Evolutionary conservation across 164 flowering plant genomes (phyloP), one percentile per base, ranked within the genome.

Genomic region (Litsea cubeba): DNA sequence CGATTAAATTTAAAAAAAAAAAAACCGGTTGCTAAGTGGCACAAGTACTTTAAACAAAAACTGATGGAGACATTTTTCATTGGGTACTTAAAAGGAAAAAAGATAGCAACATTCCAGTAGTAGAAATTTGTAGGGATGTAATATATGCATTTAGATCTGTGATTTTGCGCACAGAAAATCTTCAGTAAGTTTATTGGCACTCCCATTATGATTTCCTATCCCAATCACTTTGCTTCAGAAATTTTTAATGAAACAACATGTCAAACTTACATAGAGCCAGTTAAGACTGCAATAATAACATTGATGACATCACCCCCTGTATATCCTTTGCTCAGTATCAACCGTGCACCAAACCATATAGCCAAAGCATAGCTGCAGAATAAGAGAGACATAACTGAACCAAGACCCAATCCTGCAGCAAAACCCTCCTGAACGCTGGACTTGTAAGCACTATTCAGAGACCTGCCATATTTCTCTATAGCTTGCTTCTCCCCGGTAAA

Each of bases 401-500:
- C 91, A 62, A 79, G 15, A 10, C 89, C 88, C 3, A 79, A 24
- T 1, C 91, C 91, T 6, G 83, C 26, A 46, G 81, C 78, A 64
- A 84, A 30, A 12, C 88, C 84, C 70, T 86, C 85, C 17, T 78
- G 80, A 12, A 84, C 79, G 5, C 83, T 83, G 57, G 84, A 75
- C 32, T 78, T 77, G 78, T 84, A 85, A 58, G 91, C 88, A 12
- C 68, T 74, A 1, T 25, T 30, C 15, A 88, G 72, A 1, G 82
- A 79, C 73, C 80, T 77, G 72, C 82, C 75, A 35, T 85, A 86
- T 18, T 72, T 78, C 6, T 74, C 73, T 3, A 86, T 79, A 2
- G 89, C 88, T 66, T 74, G 84, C 75, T 82, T 84, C 78, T 88
- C 88, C 65, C 89, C 89, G 20, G 88, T 85, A 76, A 82, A 86